Base-by-base conservation (phyloP, 2,329 filamentous ascomycete genomes). In the Mycosphaerella sp. region DNA sequence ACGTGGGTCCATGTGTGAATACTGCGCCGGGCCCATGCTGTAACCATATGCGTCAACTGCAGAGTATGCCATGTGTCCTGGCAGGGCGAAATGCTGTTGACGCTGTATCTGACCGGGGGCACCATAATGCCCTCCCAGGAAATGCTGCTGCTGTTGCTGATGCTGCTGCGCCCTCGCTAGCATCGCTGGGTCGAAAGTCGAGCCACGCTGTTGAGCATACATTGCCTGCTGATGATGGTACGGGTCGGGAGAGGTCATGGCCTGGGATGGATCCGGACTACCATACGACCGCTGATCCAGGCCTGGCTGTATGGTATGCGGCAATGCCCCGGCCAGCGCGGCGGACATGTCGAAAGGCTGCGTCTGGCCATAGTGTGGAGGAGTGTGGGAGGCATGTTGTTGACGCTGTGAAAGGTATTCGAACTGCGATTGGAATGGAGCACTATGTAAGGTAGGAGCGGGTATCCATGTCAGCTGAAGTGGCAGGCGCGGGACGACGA, bases 11-110 rank as follows among this genome's bases (percentile, higher is more conserved):
- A 65, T 51, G 1, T 59, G 56, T 2, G 62, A 59, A 48, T 59
- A 63, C 11, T 58, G 62, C 4, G 58, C 21, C 4, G 61, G 53
- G 29, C 51, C 60, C 23, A 62, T 50, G 36, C 54, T 58, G 44
- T 63, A 67, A 4, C 53, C 59, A 43, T 64, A 67, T 14, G 59
- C 55, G 42, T 66, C 59, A 23, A 66, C 49, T 11, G 54, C 63
- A 5, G 59, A 52, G 48, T 61, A 65, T 34, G 48, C 60, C 26
- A 58, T 42, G 23, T 63, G 60, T 14, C 53, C 54, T 34, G 57
- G 61, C 54, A 62, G 51, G 4, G 55, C 56, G 41, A 58, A 59
- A 34, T 31, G 51, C 36, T 59, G 59, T 31, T 54, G 57, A 12
- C 55, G 53, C 45, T 57, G 60, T 23, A 59, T 44, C 21, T 54